Conservation (phyloP, 1,284 basidiomycete species). For the Pseudomicrostroma phylloplanum region DNA sequence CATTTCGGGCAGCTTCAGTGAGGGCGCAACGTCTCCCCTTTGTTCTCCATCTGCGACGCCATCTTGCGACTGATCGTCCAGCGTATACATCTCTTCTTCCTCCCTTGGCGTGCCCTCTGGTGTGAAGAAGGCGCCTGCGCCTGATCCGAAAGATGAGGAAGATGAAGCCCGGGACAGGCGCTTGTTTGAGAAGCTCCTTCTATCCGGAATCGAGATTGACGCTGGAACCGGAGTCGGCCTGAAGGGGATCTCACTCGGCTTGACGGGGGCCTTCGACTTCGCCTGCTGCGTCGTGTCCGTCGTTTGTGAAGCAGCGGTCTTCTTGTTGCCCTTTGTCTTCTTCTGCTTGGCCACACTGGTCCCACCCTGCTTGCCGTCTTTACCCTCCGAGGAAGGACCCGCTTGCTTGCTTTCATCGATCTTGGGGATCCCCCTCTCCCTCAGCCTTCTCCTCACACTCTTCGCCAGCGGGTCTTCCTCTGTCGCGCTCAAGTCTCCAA, state of each 20-base stretch:
- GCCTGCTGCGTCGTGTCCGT: not conserved
- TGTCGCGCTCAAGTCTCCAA: conserved; percentile 84
- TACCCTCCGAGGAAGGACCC: not conserved
- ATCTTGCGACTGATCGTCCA: not conserved
- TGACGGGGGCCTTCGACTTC: not conserved
- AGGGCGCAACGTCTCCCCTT: not conserved
- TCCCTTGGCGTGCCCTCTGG: conserved; percentile 27
- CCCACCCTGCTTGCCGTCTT: not conserved
- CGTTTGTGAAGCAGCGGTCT: not conserved
- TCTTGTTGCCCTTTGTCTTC: not conserved
- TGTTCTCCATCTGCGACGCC: not conserved
- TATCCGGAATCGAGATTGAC: not conserved
- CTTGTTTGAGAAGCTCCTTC: not conserved
- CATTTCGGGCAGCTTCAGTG: not conserved
- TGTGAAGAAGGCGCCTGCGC: conserved; percentile 20
- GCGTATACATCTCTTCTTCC: not conserved
- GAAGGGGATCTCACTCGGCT: not conserved
- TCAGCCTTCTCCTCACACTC: conserved; percentile 73
- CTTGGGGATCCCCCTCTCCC: conserved; percentile 51
- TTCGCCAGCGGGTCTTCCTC: conserved; percentile 92
- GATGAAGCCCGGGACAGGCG: conserved; percentile 27
- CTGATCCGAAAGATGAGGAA: conserved; percentile 29
- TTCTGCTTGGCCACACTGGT: not conserved
- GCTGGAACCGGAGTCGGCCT: not conserved
- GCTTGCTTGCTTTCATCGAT: conserved; percentile 29